These are phyloP conservation scores for Fereydounia khargensis DNA, from an alignment of 1,284 basidiomycete genomes.

Conservation along the genomic window DNA sequence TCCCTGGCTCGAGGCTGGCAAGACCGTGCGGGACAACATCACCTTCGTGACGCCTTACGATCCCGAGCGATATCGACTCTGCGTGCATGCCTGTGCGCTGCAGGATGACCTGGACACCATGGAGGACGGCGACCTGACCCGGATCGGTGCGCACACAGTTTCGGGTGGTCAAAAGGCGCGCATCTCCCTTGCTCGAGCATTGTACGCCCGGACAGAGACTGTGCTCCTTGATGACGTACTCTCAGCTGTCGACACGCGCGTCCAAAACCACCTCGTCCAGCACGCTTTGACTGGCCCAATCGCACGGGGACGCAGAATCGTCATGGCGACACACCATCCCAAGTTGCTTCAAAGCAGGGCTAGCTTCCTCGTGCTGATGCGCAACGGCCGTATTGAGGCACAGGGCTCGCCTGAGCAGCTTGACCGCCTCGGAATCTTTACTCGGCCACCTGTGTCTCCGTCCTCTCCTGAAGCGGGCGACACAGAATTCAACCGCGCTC, in stretches of 20 bases:
- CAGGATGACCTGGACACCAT: conserved; percentile 38
- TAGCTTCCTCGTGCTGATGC: conserved; percentile 40
- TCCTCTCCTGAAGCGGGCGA: no score
- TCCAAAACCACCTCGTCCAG: conserved; percentile 61
- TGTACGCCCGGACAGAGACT: conserved; percentile 43
- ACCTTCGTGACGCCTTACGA: conserved; percentile 36
- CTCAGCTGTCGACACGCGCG: conserved; percentile 64
- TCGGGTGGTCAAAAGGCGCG: conserved; percentile 52
- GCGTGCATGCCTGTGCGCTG: conserved; percentile 46
- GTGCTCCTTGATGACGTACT: conserved; percentile 53
- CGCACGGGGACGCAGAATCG: conserved; percentile 64
- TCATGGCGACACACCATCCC: conserved; percentile 70
- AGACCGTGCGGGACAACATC: conserved; percentile 46
- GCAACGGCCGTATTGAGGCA: conserved; percentile 12
- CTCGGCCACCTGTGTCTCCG: no score
- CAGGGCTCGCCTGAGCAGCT: conserved; percentile 15
- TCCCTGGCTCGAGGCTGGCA: conserved; percentile 31
- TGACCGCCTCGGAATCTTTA: conserved; percentile 4
- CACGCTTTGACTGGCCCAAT: conserved; percentile 35
- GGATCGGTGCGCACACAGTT: conserved; percentile 46
- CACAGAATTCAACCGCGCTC: no score
- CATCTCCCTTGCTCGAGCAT: conserved; percentile 44
- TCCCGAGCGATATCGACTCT: conserved; percentile 29
- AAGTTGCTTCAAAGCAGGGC: conserved; percentile 24
- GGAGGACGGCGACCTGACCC: conserved; percentile 47